Evolutionary conservation across 495 filamentous ascomycete species (phyloP).

Genomic region (Aspergillus sparsus): DNA sequence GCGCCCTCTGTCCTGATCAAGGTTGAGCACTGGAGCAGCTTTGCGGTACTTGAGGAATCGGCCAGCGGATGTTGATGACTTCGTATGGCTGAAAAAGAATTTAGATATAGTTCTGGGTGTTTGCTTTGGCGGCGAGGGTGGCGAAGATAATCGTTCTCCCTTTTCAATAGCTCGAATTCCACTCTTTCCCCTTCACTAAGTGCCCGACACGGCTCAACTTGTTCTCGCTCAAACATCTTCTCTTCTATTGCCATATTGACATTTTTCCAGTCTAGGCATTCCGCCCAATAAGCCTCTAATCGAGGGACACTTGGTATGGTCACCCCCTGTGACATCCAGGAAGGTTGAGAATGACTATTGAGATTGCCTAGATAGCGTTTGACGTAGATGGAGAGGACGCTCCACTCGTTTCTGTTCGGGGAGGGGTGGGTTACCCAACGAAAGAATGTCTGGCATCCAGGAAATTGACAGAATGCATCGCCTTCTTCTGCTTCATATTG

Average conservation of each 20-base stretch:
- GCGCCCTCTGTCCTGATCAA: no score
- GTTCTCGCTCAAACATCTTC: slow-evolving; percentile 3
- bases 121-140: background rate
- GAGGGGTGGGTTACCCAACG: slow-evolving; percentile 6
- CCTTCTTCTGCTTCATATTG: background rate
- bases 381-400: slow-evolving; percentile 1
- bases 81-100: no score
- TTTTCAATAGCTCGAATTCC: slow-evolving; percentile 8
- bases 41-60: no score
- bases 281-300: background rate
- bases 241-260: slow-evolving; percentile 17
- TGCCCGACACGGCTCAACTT: no score
- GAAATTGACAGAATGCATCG: slow-evolving; percentile 7
- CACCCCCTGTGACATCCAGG: slow-evolving; percentile 10
- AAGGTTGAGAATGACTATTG: background rate
- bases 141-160: slow-evolving; percentile 13
- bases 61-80: no score
- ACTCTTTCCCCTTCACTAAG: background rate
- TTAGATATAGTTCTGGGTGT: no score
- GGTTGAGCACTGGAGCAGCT: no score
- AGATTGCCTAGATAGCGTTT: slow-evolving; percentile 5
- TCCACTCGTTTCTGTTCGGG: slow-evolving; percentile 5
- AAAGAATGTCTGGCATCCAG: slow-evolving; percentile 11
- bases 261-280: slow-evolving; percentile 11
- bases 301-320: background rate